Conservation (phyloP, 768 basidiomycete genomes). For the Podaxis carcinomalis region DNA sequence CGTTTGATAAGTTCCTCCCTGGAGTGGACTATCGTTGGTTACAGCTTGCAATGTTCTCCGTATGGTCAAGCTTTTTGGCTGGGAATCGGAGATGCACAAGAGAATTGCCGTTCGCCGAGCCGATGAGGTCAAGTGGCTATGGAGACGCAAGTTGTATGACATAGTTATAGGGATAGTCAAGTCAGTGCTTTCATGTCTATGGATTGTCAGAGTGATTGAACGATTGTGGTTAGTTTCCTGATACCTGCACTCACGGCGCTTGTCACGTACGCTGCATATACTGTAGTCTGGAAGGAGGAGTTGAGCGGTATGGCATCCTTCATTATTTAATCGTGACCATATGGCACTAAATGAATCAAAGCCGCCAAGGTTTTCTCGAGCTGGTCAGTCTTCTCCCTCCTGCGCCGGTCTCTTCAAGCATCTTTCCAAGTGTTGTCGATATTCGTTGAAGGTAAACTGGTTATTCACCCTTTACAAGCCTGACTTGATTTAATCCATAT, state of each 20-base stretch:
- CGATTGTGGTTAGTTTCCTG: constrained; percentile 35
- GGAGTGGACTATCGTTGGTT: background rate
- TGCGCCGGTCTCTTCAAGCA: constrained; percentile 45
- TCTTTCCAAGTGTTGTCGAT: constrained; percentile 20
- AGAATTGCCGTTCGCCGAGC: constrained; percentile 55
- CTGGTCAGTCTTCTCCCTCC: constrained; percentile 56
- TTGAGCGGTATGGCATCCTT: constrained; percentile 17
- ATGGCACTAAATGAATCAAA: constrained; percentile 20
- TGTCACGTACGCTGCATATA: constrained; percentile 58
- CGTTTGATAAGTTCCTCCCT: constrained; percentile 1
- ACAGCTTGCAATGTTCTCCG: constrained; percentile 53
- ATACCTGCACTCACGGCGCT: constrained; percentile 66
- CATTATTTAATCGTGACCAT: background rate
- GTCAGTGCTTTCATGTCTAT: constrained; percentile 24
- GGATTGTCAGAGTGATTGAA: background rate
- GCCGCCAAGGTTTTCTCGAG: constrained; percentile 41
- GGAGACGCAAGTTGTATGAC: constrained; percentile 37
- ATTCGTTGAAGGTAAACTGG: constrained; percentile 12
- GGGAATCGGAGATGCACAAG: constrained; percentile 56
- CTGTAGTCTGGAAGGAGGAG: constrained; percentile 23
- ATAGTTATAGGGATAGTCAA: constrained; percentile 43
- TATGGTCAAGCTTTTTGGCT: constrained; percentile 75
- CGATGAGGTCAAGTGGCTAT: constrained; percentile 55
- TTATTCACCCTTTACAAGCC: constrained; percentile 5
- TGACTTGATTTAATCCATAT: background rate